Base-by-base conservation (phyloP, 2,329 filamentous ascomycete genomes). In the Rhinocladiella mackenziei region DNA sequence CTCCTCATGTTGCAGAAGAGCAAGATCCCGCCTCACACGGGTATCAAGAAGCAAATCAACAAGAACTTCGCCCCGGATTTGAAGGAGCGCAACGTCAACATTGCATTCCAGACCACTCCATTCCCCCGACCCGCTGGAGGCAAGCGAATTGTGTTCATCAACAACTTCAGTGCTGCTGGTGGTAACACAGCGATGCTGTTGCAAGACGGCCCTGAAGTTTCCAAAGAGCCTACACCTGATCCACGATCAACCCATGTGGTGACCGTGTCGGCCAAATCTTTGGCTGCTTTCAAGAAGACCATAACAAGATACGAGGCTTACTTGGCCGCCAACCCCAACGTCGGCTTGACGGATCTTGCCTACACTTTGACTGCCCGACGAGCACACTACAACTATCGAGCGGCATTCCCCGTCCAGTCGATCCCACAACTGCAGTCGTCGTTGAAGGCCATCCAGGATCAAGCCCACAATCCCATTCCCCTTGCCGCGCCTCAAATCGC, bases 141-240 rank as follows among this genome's bases (percentile, higher is more conserved):
- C 33, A 56, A 62, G 40, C 60, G 72, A 3, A 62, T 60, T 14
- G 63, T 70, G 13, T 63, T 67, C 18, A 65, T 83, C 54, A 85
- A 85, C 68, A 84, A 84, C 65, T 86, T 84, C 59, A 78, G 77
- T 51, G 83, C 83, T 5, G 80, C 83, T 40, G 83, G 83, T 53
- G 83, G 83, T 23, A 87, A 87, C 63, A 84, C 82, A 1, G 77
- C 80, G 11, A 61, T 86, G 17, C 62, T 86, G 5, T 57, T 86
- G 2, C 78, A 85, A 57, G 81, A 85, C 50, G 76, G 69, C 0
- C 78, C 78, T 2, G 54, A 57, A 29, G 51, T 55, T 11, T 39
- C 43, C 8, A 37, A 54, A 52, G 38, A 61, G 62, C 43, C 56
- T 55, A 45, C 58, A 56, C 9, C 56, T 55, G 80, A 84, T 51